phyloP scores from a whole-genome alignment of 148 eudicot genomes.

The Fagopyrum tataricum region DNA sequence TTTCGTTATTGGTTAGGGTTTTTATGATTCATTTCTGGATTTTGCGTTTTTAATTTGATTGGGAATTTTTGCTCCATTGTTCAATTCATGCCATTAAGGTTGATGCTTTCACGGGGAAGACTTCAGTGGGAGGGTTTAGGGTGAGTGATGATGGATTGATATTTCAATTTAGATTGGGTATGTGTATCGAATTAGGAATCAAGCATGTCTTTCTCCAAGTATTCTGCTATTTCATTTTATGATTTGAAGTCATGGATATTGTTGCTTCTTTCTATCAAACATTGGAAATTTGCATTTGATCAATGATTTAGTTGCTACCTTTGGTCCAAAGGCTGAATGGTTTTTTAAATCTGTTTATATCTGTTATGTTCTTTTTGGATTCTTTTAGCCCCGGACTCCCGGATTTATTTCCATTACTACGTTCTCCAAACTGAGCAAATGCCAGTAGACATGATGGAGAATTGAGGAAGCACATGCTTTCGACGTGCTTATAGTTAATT shows the following conservation, averaged over 20 bases:
- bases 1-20: neutral
- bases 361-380: neutral
- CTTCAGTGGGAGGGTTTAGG: neutral
- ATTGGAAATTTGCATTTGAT: neutral
- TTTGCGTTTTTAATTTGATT: neutral
- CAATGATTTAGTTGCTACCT: neutral
- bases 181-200: slow-evolving; percentile 1
- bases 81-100: slow-evolving; percentile 2
- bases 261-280: neutral
- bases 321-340: neutral
- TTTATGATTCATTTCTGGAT: neutral
- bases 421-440: neutral
- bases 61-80: neutral
- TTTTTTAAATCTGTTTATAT: neutral
- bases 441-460: neutral
- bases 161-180: neutral
- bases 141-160: neutral
- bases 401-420: neutral
- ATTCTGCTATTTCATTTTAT: neutral
- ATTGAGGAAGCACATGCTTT: neutral
- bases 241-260: neutral
- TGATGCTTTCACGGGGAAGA: neutral
- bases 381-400: neutral
- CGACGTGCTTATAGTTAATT: neutral
- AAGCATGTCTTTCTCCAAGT: neutral